Base-by-base conservation (phyloP, 2,329 filamentous ascomycete species). In the Monosporascus sp. region DNA sequence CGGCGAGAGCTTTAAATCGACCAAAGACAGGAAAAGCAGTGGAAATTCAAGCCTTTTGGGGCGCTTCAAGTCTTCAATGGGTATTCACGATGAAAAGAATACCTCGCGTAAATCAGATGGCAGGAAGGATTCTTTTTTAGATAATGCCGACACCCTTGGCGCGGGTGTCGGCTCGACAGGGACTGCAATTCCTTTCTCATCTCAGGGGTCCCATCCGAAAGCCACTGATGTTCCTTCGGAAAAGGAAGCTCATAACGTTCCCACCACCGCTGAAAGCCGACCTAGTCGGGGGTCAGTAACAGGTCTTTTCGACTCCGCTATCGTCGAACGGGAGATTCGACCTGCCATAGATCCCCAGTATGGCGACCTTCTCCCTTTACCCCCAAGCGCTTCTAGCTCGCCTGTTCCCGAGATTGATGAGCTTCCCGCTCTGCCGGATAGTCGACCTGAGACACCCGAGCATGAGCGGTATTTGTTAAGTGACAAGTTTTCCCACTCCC, bases 121-220 rank as follows among this genome's bases (percentile, higher is more conserved):
- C 43, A 69, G 69, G 57, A 72, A 74, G 69, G 70, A 78, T 73
- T 82, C 82, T 86, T 86, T 86, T 85, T 85, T 86, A 86, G 84
- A 72, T 86, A 83, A 81, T 78, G 81, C 84, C 83, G 83, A 75
- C 79, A 86, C 78, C 79, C 76, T 80, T 82, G 83, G 83, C 83
- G 81, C 79, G 77, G 82, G 83, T 86, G 83, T 75, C 82, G 83
- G 84, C 80, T 68, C 80, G 71, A 77, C 75, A 74, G 76, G 77
- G 71, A 76, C 73, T 67, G 76, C 71, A 59, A 71, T 70, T 64
- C 72, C 70, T 55, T 59, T 71, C 59, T 66, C 70, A 64, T 68
- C 71, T 63, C 66, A 70, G 63, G 65, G 66, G 61, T 66, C 70
- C 68, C 72, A 69, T 63, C 68, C 71, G 53, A 73, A 78, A 66